Base-by-base conservation (phyloP, 2,329 filamentous ascomycete genomes). In the Septoria linicola region DNA sequence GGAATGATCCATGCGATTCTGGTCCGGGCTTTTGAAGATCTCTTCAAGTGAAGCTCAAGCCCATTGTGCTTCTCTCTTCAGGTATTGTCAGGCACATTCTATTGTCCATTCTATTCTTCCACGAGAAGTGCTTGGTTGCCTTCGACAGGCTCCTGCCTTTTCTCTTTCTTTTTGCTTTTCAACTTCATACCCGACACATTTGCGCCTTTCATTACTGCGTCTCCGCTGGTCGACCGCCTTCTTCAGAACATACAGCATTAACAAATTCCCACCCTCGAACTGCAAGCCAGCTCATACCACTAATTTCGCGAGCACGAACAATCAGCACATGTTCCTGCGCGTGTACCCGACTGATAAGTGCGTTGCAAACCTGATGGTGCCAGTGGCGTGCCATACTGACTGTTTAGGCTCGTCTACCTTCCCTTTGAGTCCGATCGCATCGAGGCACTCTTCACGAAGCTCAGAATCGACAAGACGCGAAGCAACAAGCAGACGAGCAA, bases 61-160 rank as follows among this genome's bases (percentile, higher is more conserved):
- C 54, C 50, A 49, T 49, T 51, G 50, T 57, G 59, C 53, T 51
- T 59, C 58, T 53, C 53, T 55, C 41, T 60, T 61, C 53, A 53
- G 49, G 52, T 62, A 66, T 68, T 66, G 61, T 66, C 60, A 43
- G 42, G 63, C 68, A 65, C 62, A 62, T 68, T 59, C 62, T 70
- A 68, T 71, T 73, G 69, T 68, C 57, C 57, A 59, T 54, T 41
- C 48, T 54, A 54, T 65, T 69, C 65, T 68, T 57, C 66, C 41
- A 40, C 51, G 37, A 49, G 43, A 56, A 58, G 64, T 65, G 65
- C 64, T 57, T 58, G 55, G 56, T 57, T 47, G 59, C 60, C 62
- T 62, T 61, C 53, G 51, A 59, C 42, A 60, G 59, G 63, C 63
- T 53, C 57, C 54, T 55, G 60, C 40, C 49, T 52, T 58, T 49